Base-by-base conservation (phyloP, 1,284 basidiomycete species). In the Mycosarcoma maydis region DNA sequence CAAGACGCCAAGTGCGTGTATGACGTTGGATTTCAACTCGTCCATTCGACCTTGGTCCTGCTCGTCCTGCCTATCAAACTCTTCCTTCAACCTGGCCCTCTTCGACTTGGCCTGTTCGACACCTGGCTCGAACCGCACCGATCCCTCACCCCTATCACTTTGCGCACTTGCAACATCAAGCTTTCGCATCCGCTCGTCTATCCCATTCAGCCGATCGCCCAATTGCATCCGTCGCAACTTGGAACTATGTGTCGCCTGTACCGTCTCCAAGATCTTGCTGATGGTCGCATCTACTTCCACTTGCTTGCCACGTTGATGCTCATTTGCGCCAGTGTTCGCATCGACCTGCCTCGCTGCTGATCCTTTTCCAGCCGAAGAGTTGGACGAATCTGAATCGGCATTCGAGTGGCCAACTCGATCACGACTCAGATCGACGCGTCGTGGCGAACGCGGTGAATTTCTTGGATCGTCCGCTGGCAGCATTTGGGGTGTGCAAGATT, bases 391-490 rank as follows among this genome's bases (percentile, higher is more conserved):
- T 1, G 32, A n/a, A 0, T 40, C 50, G 0, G 61, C 38, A n/a
- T 53, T 20, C 33, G 58, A 58, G 7, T 20, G 54, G 3, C 33
- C 55, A 29, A 57, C 52, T 10, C 26, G 19, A 10, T 57, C 52
- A 1, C 45, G 27, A 6, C 55, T 47, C 11, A 65, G 17, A 36
- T 57, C 32, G 19, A 44, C 50, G 3, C 55, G 61, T 30, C 61
- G 14, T 10, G 61, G 61, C 2, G 50, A 58, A 3, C 61, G 46
- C 3, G 61, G 61, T 3, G 61, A 65, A 13, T 51, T 45, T 30
- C 51, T 45, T 13, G 61, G 55, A 27, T 58, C 55, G 36, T 54
- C 48, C 1, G 58, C 46, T 36, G 50, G 46, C 34, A 60, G 29
- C 39, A 58, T 46, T 10, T 19, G 16, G 11, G n/a, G n/a, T n/a